These are phyloP conservation scores for Ramaria sp. DNA, from an alignment of 768 basidiomycete genomes.

Conservation along the genomic window DNA sequence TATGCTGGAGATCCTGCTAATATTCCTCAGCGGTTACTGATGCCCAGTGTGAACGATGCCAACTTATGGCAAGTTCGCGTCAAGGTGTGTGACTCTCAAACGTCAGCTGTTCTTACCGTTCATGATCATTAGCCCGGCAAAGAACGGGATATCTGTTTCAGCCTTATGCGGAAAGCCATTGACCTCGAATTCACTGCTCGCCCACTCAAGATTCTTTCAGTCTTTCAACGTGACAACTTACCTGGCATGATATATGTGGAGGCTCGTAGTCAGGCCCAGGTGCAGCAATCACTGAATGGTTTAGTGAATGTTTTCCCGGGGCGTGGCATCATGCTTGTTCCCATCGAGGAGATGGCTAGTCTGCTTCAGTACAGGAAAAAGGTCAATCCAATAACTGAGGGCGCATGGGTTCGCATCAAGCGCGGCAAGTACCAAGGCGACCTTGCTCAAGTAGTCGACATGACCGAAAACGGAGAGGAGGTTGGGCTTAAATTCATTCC, in stretches of 20 bases:
- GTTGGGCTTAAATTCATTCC: constrained; percentile 91
- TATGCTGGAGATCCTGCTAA: constrained; percentile 91
- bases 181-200: constrained; percentile 68
- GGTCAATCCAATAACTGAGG: constrained; percentile 70
- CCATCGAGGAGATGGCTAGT: constrained; percentile 97
- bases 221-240: constrained; percentile 92
- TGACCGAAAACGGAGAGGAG: constrained; percentile 88
- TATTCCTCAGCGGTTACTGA: constrained; percentile 84
- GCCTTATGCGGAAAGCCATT: constrained; percentile 88
- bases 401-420: constrained; percentile 91
- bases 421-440: constrained; percentile 92
- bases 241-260: constrained; percentile 97
- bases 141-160: constrained; percentile 80
- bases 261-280: constrained; percentile 79
- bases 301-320: constrained; percentile 87
- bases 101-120: constrained; percentile 26
- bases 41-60: constrained; percentile 95
- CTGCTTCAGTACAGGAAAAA: constrained; percentile 93
- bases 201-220: constrained; percentile 79
- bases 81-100: constrained; percentile 56
- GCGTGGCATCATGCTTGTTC: constrained; percentile 75
- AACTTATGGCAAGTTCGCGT: constrained; percentile 96
- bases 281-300: constrained; percentile 75
- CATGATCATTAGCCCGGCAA: constrained; percentile 58
- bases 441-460: constrained; percentile 89